Base-by-base conservation (phyloP, 1,284 basidiomycete genomes). In the Caloboletus inedulis region DNA sequence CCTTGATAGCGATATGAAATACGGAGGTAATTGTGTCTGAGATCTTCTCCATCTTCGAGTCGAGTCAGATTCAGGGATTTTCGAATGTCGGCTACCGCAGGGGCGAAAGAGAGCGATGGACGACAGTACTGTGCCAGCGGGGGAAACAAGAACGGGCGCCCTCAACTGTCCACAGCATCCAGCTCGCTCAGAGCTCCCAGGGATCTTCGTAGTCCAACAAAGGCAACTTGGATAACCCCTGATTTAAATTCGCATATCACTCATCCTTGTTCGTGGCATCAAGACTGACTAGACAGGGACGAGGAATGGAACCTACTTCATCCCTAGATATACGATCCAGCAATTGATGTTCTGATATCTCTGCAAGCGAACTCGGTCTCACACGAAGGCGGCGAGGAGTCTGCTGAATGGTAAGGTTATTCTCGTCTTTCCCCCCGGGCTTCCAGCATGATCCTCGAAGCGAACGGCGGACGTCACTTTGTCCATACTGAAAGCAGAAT, bases 21-120 rank as follows among this genome's bases (percentile, higher is more conserved):
- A 62, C 19, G 29, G 68, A 58, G 4, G 65, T 64, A 10, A 65
- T 9, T 30, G 59, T 65, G 50, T 66, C 68, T 12, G 59, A 62
- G 30, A 69, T 19, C 51, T 46, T 68, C 13, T 70, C 55, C 67
- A 65, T 65, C 13, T 3, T 8, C 10, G 27, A 18, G 30, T 18
- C 2, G 18, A 18, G 10, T 18, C 27, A 19, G 42, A 10, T 45
- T 31, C 35, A 31, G 29, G 39, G 25, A 12, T 10, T 34, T 5
- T 23, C 3, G 16, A 33, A 34, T 40, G 16, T 54, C 40, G 21
- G 27, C 23, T 8, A 27, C 19, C 12, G 21, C 21, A 14, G n/a
- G 30, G 4, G 51, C 10, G 21, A 19, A 8, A 18, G 12, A 30
- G 31, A 29, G 31, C 18, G 30, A 51, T 12, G 35, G 25, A 25